Percentiles rank a stretch among this genome's conserved stretches.
Evolutionary conservation across 108 stramenopile species (phyloP).

Genomic region (Pseudonitzschia pungens): DNA sequence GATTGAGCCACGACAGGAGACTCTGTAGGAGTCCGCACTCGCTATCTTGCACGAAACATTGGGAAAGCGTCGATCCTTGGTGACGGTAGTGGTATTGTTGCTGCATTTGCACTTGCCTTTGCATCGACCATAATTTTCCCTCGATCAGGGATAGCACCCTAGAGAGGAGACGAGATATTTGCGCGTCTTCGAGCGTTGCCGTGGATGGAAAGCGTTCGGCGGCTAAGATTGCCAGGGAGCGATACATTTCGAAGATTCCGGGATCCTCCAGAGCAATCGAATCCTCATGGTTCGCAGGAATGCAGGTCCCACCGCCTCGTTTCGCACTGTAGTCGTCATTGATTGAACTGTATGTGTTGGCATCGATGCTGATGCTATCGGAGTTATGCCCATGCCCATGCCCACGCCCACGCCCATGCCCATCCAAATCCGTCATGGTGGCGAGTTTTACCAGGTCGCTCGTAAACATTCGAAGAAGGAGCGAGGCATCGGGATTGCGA

Average conservation of each 20-base stretch:
- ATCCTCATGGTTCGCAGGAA: background rate
- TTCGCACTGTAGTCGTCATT: background rate
- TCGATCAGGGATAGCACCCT: constrained; percentile 1
- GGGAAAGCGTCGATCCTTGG: background rate
- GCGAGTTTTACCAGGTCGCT: background rate
- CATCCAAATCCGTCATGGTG: background rate
- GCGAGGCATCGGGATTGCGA: background rate
- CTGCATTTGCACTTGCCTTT: background rate
- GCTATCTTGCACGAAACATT: background rate
- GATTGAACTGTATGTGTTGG: too few species aligned
- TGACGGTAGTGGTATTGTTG: background rate
- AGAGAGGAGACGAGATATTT: background rate
- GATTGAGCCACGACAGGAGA: constrained; percentile 6
- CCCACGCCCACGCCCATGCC: too few species aligned
- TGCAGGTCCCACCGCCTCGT: background rate
- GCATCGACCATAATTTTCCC: background rate
- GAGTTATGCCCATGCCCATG: too few species aligned
- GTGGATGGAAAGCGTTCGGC: background rate
- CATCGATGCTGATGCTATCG: background rate
- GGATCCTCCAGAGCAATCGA: background rate
- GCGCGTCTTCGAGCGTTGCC: background rate
- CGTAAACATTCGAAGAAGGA: background rate
- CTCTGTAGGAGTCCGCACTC: background rate
- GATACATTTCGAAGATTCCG: constrained; percentile 1
- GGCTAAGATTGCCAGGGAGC: background rate